Evolutionary conservation across 1,284 basidiomycete genomes (phyloP), one percentile per base, ranked within the genome.

Genomic region (Fomitopsis schrenkii): DNA sequence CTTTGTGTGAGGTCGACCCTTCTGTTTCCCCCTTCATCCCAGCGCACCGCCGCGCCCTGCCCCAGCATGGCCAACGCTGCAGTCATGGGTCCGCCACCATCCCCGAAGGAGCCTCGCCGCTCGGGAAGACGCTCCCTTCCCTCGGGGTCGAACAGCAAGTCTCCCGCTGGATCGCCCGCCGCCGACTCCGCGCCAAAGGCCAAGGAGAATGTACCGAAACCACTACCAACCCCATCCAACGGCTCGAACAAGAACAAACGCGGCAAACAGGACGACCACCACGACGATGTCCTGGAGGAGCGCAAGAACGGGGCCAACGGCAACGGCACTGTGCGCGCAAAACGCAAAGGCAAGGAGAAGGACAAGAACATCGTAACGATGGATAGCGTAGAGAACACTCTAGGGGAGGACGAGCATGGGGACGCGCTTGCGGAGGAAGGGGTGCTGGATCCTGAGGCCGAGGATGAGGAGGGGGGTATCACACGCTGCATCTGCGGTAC

Each of bases 401-500:
- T 56, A 41, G 64, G 68, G 9, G 66, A 69, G 50, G 62, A 68
- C 33, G 57, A 65, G 42, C 66, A 67, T 56, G 41, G 60, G 2
- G 70, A 70, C 66, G 72, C 75, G 57, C 57, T 68, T 33, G 68
- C 75, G 41, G 72, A 74, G n/a, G 75, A 77, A 38, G 70, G 68
- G 6, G 69, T 72, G 38, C 75, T 75, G 19, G 79, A 75, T 46
- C 68, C 68, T 10, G 70, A 73, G 33, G 76, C 76, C 33, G 80
- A 87, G 62, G 83, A 77, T 19, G 84, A 85, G 45, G 90, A 94
- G 67, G 85, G 87, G 64, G 90, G 92, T 38, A 84, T 97, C 63
- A 98, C 96, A 68, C 88, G 97, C 65, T 99, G 97, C 77, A 87
- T 98, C 46, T 99, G 97, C 79, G 93, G 94, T 96, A 72, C 72